These are phyloP conservation scores for Chrysochromulina parva DNA, from an alignment of 78 protist species.

Conservation along the genomic window DNA sequence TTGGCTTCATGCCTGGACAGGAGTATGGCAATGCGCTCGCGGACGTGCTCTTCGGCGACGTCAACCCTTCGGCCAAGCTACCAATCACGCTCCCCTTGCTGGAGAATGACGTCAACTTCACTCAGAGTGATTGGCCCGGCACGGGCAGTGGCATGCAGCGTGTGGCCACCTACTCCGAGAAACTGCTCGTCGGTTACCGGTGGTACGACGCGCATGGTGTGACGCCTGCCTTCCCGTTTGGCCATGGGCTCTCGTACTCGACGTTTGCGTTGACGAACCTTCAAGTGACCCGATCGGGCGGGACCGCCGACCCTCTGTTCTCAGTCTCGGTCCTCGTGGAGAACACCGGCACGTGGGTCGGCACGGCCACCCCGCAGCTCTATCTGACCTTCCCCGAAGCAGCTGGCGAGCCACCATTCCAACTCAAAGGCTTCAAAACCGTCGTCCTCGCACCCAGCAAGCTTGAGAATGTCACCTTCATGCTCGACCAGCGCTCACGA, in stretches of 20 bases:
- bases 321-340: background rate
- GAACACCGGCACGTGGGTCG: constrained; percentile 37
- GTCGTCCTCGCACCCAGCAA: constrained; percentile 17
- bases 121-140: constrained; percentile 46
- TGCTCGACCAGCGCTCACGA: background rate
- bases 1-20: constrained; percentile 53
- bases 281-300: background rate
- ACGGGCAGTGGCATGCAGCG: constrained; percentile 15
- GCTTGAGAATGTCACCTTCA: background rate
- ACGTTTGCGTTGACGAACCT: background rate
- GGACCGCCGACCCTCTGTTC: background rate
- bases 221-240: constrained; percentile 65
- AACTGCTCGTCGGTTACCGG: constrained; percentile 63
- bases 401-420: constrained; percentile 68
- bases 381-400: constrained; percentile 53
- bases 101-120: constrained; percentile 33
- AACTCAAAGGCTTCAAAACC: constrained; percentile 56
- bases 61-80: constrained; percentile 57
- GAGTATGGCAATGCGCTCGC: constrained; percentile 60
- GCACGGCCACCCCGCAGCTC: constrained; percentile 47
- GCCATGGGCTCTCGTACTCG: constrained; percentile 63
- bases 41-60: constrained; percentile 51
- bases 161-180: constrained; percentile 41
- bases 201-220: constrained; percentile 44
- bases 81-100: constrained; percentile 51